A percentile compares a stretch with the other conserved stretches of the same genome.
phyloP scores from a whole-genome alignment of 1,139 yeast genomes.

The Suhomyces panamericanus region DNA sequence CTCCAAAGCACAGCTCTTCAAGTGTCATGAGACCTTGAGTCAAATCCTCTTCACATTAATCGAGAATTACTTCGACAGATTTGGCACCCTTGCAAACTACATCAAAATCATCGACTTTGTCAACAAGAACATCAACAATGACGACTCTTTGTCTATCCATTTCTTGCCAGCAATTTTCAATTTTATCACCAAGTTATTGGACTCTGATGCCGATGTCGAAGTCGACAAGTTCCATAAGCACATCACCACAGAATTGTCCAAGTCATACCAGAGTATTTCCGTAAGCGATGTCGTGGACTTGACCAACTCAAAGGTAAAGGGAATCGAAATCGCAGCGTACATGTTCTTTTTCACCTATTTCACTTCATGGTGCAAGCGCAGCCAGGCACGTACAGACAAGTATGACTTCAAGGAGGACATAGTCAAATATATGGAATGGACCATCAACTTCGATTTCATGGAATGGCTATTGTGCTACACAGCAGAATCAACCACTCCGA shows the following conservation, averaged over 20 bases:
- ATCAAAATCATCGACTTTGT: constrained; percentile 32
- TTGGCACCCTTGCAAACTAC: constrained; percentile 37
- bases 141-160: constrained; percentile 64
- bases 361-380: constrained; percentile 68
- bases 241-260: constrained; percentile 13
- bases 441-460: constrained; percentile 64
- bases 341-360: constrained; percentile 64
- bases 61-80: constrained; percentile 34
- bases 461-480: constrained; percentile 74
- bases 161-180: constrained; percentile 62
- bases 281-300: constrained; percentile 34
- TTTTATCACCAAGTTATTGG: constrained; percentile 36
- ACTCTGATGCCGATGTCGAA: constrained; percentile 20
- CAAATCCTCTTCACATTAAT: constrained; percentile 58
- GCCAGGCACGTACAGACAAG: constrained; percentile 49
- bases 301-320: constrained; percentile 53
- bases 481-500: constrained; percentile 57
- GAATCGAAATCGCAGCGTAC: constrained; percentile 47
- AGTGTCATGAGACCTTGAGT: constrained; percentile 72
- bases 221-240: constrained; percentile 31
- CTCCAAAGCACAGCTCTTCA: constrained; percentile 61
- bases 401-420: constrained; percentile 49
- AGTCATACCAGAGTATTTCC: constrained; percentile 19
- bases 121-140: constrained; percentile 46
- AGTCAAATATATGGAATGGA: constrained; percentile 38